Evolutionary conservation across 768 basidiomycete species (phyloP).

Genomic region (Lactifluus volemus): DNA sequence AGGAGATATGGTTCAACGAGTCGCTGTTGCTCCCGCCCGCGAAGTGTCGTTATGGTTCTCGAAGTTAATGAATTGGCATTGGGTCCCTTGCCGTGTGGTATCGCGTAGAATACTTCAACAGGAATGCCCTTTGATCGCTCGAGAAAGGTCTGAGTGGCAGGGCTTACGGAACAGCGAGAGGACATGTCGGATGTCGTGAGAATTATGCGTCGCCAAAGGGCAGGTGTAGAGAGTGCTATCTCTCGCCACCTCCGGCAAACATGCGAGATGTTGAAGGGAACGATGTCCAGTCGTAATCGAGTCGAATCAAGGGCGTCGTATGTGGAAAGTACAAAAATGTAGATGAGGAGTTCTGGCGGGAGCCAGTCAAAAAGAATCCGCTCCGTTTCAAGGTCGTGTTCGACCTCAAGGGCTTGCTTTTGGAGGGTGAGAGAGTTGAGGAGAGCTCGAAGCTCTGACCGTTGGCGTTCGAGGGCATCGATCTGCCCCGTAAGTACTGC

Average conservation of each 20-base stretch:
- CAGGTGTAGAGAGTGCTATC: constrained; percentile 13
- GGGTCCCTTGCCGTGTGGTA: background rate
- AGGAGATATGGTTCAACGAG: background rate
- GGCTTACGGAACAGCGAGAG: background rate
- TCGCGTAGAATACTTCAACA: constrained; percentile 4
- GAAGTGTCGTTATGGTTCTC: background rate
- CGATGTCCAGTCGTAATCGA: background rate
- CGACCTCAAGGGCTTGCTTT: background rate
- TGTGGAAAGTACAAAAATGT: constrained; percentile 9
- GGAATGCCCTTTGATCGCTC: background rate
- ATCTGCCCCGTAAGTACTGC: constrained; percentile 3
- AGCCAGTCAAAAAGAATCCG: constrained; percentile 12
- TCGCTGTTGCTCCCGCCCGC: background rate
- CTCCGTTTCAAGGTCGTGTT: constrained; percentile 2
- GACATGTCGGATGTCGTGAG: background rate
- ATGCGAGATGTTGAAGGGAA: constrained; percentile 14
- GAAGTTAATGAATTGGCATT: background rate
- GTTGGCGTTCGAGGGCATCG: constrained; percentile 1
- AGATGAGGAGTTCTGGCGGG: constrained; percentile 17
- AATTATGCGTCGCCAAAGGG: constrained; percentile 14
- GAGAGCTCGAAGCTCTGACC: constrained; percentile 10
- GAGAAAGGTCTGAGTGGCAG: background rate
- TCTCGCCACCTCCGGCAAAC: constrained; percentile 14
- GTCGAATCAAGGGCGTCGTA: background rate
- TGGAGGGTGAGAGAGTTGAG: constrained; percentile 7